These are phyloP conservation scores for Boeremia lycopersici DNA, from an alignment of 2,329 filamentous ascomycete genomes.

Conservation along the genomic window DNA sequence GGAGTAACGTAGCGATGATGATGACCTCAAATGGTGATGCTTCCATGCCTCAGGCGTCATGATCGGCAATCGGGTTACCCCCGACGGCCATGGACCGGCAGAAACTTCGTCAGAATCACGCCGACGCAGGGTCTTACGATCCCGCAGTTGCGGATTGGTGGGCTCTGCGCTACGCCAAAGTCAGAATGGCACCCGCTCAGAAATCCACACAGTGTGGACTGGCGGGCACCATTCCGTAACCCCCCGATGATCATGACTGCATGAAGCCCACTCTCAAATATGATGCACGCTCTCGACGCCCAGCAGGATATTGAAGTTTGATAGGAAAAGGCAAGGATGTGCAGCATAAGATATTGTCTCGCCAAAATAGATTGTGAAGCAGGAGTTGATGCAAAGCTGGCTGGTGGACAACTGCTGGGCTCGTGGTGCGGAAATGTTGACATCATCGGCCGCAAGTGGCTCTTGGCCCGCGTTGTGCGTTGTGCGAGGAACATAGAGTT, in stretches of 20 bases:
- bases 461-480: constrained; percentile 8
- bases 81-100: constrained; percentile 25
- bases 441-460: constrained; percentile 27
- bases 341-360: constrained; percentile 16
- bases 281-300: constrained; percentile 21
- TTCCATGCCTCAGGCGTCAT: constrained; percentile 38
- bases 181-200: constrained; percentile 15
- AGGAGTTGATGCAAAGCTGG: constrained; percentile 15
- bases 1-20: not conserved
- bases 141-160: constrained; percentile 27
- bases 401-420: constrained; percentile 13
- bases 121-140: constrained; percentile 34
- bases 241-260: constrained; percentile 31
- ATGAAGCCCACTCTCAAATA: constrained; percentile 19
- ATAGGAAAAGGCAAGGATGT: constrained; percentile 20
- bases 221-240: constrained; percentile 21
- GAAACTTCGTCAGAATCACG: constrained; percentile 31
- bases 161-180: constrained; percentile 22
- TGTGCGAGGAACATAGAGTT: not conserved
- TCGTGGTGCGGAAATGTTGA: constrained; percentile 27
- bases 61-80: constrained; percentile 30
- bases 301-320: constrained; percentile 19
- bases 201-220: constrained; percentile 15
- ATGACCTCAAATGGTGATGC: constrained; percentile 12
- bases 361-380: constrained; percentile 32